A percentile compares a stretch with the other conserved stretches of the same genome.
These are phyloP conservation scores for Brettanomyces anomalus DNA, from an alignment of 805 yeast genomes.

Conservation along the genomic window DNA sequence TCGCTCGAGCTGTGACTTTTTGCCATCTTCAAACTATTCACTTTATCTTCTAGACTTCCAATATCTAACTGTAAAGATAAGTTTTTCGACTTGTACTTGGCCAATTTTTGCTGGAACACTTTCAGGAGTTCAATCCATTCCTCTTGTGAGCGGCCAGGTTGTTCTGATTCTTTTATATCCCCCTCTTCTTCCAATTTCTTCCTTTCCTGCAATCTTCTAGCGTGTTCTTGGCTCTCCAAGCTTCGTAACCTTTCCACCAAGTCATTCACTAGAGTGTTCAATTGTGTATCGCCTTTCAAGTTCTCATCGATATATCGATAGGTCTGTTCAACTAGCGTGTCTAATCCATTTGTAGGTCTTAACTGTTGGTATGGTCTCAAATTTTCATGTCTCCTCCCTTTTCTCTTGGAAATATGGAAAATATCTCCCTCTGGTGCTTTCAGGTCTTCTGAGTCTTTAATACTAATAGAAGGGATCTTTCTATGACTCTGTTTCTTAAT, in stretches of 20 bases:
- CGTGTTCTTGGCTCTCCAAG: constrained; percentile 3
- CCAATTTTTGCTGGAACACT: not conserved
- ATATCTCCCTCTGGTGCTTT: not conserved
- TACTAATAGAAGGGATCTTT: constrained; percentile 4
- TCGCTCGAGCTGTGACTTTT: not conserved
- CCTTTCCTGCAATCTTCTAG: constrained; percentile 1
- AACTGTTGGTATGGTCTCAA: not conserved
- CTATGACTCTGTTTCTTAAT: constrained; percentile 8
- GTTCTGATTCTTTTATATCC: not conserved
- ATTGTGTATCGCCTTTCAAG: not conserved
- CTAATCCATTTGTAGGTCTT: not conserved
- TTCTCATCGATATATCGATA: not conserved
- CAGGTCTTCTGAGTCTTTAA: constrained; percentile 17
- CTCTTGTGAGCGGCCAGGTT: not conserved
- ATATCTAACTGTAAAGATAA: not conserved
- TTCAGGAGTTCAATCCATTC: not conserved
- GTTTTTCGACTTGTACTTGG: not conserved
- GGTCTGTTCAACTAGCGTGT: not conserved
- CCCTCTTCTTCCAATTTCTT: not conserved
- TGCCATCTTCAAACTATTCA: not conserved
- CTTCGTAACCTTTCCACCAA: constrained; percentile 2
- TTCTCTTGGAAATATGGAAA: not conserved
- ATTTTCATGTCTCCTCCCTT: not conserved
- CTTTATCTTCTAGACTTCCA: not conserved
- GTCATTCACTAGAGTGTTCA: not conserved